phyloP scores from a whole-genome alignment of 352 stramenopile genomes.

The Pythium pyrilobum region DNA sequence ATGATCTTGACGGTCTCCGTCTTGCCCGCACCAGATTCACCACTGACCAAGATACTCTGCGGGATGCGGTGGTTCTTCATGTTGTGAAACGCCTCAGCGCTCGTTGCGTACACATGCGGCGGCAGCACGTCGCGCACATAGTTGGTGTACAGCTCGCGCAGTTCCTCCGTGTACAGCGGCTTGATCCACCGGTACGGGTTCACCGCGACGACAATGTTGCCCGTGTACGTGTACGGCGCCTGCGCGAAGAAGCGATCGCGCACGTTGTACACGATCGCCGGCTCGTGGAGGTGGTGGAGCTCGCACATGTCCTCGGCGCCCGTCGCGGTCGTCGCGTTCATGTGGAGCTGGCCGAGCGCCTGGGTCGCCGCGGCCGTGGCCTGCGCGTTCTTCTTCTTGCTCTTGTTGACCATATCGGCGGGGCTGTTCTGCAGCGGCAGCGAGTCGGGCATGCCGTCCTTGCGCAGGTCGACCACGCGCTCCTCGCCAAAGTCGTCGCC shows the following conservation, averaged over 20 bases:
- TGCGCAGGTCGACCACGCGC: conserved; percentile 57
- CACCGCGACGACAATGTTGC: conserved; percentile 95
- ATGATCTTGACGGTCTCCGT: conserved; percentile 96
- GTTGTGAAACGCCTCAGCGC: conserved; percentile 74
- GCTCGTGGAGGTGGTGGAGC: conserved; percentile 86
- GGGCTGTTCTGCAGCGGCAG: conserved; percentile 70
- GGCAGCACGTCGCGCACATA: conserved; percentile 62
- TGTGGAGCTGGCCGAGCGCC: conserved; percentile 19
- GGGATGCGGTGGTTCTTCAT: conserved; percentile 68
- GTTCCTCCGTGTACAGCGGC: conserved; percentile 75
- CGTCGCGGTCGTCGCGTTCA: conserved; percentile 23
- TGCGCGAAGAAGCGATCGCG: conserved; percentile 76
- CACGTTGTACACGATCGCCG: conserved; percentile 92
- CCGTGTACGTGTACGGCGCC: conserved; percentile 95
- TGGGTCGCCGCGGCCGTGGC: conserved; percentile 10
- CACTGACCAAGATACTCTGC: conserved; percentile 91
- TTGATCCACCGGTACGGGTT: conserved; percentile 95
- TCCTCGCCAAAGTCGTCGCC: conserved; percentile 31
- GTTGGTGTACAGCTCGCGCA: conserved; percentile 67
- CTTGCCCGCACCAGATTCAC: conserved; percentile 92
- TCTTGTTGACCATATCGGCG: conserved; percentile 13
- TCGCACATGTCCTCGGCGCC: conserved; percentile 83
- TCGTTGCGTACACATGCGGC: conserved; percentile 89
- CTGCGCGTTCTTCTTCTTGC: conserved; percentile 19
- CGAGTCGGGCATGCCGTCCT: conserved; percentile 70